These are phyloP conservation scores for Claviceps sp. DNA, from an alignment of 2,329 filamentous ascomycete species.

Conservation along the genomic window DNA sequence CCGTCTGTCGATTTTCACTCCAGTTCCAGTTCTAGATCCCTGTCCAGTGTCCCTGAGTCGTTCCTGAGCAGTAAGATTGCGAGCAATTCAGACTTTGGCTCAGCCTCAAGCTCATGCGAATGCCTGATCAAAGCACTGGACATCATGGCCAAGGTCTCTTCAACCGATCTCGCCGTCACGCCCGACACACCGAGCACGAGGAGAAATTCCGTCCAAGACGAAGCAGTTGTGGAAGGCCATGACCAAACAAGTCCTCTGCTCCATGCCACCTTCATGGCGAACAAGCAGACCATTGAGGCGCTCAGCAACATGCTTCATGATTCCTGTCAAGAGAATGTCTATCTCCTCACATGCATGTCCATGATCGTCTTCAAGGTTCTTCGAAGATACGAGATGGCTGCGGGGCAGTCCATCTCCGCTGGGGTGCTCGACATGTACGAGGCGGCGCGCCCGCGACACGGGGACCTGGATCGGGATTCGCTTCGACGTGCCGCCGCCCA, in stretches of 20 bases:
- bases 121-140: not conserved
- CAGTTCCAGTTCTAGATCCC: not conserved
- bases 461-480: not conserved
- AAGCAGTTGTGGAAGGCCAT: not conserved
- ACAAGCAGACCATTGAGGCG: constrained; percentile 4
- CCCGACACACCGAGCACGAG: not conserved
- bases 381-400: constrained; percentile 13
- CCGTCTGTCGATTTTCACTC: not conserved
- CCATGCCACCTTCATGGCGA: not conserved
- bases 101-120: not conserved
- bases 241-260: not conserved
- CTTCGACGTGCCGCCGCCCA: constrained; percentile 9
- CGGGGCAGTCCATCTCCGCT: not conserved
- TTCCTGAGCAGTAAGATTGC: not conserved
- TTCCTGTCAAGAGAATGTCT: constrained; percentile 17
- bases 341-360: constrained; percentile 16
- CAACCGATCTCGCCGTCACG: not conserved
- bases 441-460: not conserved
- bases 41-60: not conserved
- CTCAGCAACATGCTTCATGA: constrained; percentile 16
- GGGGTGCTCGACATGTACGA: not conserved
- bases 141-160: not conserved
- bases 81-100: not conserved
- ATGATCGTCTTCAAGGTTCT: constrained; percentile 20
- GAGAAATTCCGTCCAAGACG: not conserved